phyloP scores from a whole-genome alignment of 768 basidiomycete genomes.

The Rhodotorula taiwanensis region DNA sequence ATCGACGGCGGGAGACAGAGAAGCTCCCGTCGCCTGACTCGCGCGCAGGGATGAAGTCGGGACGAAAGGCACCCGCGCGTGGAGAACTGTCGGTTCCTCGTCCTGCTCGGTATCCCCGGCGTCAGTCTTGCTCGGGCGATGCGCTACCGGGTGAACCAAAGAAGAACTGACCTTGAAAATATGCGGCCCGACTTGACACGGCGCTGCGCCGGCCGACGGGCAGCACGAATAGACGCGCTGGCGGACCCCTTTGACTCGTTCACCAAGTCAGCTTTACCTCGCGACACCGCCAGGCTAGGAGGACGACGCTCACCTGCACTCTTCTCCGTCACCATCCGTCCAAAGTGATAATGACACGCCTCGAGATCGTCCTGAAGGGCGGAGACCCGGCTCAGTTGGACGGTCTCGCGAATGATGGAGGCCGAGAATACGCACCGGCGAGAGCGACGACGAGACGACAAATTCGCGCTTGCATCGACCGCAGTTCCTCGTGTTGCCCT shows the following conservation, averaged over 20 bases:
- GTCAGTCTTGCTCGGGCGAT: no score
- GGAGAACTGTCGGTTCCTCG: conserved; percentile 57
- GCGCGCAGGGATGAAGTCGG: conserved; percentile 41
- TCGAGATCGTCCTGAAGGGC: conserved; percentile 49
- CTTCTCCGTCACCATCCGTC: conserved; percentile 57
- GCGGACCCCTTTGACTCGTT: conserved; percentile 44
- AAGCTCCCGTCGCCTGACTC: conserved; percentile 22
- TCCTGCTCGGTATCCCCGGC: conserved; percentile 47
- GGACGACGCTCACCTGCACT: conserved; percentile 55
- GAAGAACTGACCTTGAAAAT: conserved; percentile 61
- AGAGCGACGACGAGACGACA: conserved; percentile 55
- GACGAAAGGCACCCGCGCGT: conserved; percentile 69
- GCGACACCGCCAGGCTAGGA: conserved; percentile 39
- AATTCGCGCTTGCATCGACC: conserved; percentile 71
- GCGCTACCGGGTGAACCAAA: background rate
- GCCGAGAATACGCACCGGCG: conserved; percentile 25
- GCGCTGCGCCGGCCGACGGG: conserved; percentile 54
- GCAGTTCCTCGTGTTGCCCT: conserved; percentile 58
- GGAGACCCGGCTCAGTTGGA: background rate
- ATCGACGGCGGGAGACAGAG: conserved; percentile 52
- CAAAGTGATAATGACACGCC: conserved; percentile 79
- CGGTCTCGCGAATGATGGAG: no score
- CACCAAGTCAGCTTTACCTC: no score
- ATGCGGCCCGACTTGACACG: conserved; percentile 71
- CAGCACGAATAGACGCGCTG: conserved; percentile 72